Conservation (phyloP, 257 asterid species). For the Anisodus acutangulus region DNA sequence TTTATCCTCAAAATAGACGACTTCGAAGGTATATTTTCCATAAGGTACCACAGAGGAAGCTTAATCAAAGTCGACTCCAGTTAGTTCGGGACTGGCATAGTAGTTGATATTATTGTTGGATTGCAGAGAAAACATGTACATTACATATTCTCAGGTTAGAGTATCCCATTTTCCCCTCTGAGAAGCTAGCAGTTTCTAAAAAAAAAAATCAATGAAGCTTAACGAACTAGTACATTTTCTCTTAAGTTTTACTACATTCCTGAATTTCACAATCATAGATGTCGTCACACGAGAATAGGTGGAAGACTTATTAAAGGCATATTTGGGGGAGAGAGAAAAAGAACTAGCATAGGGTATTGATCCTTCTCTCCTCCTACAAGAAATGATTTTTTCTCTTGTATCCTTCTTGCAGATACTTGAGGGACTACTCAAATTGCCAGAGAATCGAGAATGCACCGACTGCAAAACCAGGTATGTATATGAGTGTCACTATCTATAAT, state of each 20-base stretch:
- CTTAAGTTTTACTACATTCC: not conserved
- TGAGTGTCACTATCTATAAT: not conserved
- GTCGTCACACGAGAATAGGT: too few species aligned
- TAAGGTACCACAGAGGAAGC: not conserved
- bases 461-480: constrained; percentile 46
- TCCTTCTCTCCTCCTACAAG: not conserved
- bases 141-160: not conserved
- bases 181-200: not conserved
- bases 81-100: not conserved
- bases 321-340: too few species aligned
- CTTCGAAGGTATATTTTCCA: not conserved
- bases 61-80: not conserved
- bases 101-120: not conserved
- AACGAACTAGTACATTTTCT: not conserved
- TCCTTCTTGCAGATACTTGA: constrained; percentile 42
- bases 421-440: constrained; percentile 46
- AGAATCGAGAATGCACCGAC: constrained; percentile 54
- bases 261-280: too few species aligned
- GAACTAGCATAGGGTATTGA: too few species aligned
- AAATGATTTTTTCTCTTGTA: not conserved
- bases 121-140: not conserved
- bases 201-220: not conserved
- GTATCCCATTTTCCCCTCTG: not conserved
- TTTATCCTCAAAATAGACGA: not conserved
- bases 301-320: too few species aligned